Base-by-base conservation (phyloP, 768 basidiomycete species). In the Boletus sp. region DNA sequence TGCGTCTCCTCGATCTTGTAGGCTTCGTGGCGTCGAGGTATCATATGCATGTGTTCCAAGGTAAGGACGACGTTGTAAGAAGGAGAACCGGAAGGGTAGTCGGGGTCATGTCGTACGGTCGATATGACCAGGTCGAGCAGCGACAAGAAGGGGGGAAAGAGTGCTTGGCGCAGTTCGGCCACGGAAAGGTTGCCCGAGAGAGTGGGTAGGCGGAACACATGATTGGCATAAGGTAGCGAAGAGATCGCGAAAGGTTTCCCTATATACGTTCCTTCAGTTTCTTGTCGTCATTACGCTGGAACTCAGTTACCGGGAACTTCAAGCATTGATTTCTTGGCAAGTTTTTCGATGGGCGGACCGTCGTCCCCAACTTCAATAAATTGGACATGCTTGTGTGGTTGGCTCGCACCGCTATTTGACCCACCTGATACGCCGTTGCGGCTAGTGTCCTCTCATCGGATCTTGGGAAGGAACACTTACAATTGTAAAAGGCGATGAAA, bases 371-470 rank as follows among this genome's bases (percentile, higher is more conserved):
- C 67, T 35, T 91, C 87, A 35, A 95, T 72, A 60, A 95, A 87
- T 70, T 96, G 94, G n/a, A 95, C 62, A 68, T 97, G 94, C 66
- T 95, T 93, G 74, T 95, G 93, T 2, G 81, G 77, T 73, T 97
- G 94, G 68, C 92, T 94, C 11, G 94, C 93, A 29, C 94, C 94
- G 55, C 90, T 92, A 52, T 78, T 76, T 30, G 83, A 78, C 7
- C 91, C 91, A 62, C 90, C 90, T 92, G 44, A 29, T 36, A 15
- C 20, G 14, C 53, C 40, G 46, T 18, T 56, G n/a, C 24, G 29
- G 28, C 7, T 11, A n/a, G 42, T 47, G 30, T 47, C 18, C 3
- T 15, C 29, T 15, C 11, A 35, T 40, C 4, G 12, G 36, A 46
- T 33, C 3, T 37, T 41, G 28, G 24, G 52, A 47, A 17, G 24